Evolutionary conservation across 2,329 filamentous ascomycete genomes (phyloP).

Genomic region (Venturia aucupariae): DNA sequence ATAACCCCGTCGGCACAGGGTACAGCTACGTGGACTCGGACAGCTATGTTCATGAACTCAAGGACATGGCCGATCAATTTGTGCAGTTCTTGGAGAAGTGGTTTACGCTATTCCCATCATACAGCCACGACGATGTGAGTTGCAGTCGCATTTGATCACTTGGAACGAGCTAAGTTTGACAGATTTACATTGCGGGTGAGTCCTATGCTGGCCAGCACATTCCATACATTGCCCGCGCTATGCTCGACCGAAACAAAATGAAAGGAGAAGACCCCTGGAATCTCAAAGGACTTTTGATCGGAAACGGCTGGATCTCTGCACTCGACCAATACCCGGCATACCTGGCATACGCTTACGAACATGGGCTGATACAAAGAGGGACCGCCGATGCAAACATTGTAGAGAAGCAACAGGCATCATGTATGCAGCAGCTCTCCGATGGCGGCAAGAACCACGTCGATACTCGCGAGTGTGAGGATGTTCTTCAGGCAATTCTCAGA

Average conservation of each 20-base stretch:
- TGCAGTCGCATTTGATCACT: not conserved
- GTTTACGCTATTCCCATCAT: conserved; percentile 84
- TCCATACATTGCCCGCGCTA: conserved; percentile 87
- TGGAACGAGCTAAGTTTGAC: conserved; percentile 19
- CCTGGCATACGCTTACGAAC: conserved; percentile 69
- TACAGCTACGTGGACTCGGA: conserved; percentile 93
- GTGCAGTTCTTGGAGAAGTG: conserved; percentile 83
- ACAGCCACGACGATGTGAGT: conserved; percentile 82
- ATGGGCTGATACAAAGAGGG: conserved; percentile 60
- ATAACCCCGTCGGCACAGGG: conserved; percentile 92
- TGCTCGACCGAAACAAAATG: conserved; percentile 66
- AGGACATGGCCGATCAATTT: conserved; percentile 85
- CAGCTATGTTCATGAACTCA: conserved; percentile 73
- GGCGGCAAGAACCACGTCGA: conserved; percentile 56
- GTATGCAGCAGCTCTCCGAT: conserved; percentile 51
- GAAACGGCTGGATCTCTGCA: conserved; percentile 95
- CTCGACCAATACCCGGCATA: conserved; percentile 84
- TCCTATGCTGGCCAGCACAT: conserved; percentile 97
- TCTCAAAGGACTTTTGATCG: conserved; percentile 78
- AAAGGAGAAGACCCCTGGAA: conserved; percentile 51
- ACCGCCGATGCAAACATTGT: conserved; percentile 55
- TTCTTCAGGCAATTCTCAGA: conserved; percentile 64
- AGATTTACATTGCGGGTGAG: conserved; percentile 93
- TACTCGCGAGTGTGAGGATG: conserved; percentile 60
- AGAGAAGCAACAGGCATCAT: conserved; percentile 60